These are phyloP conservation scores for Themeda triandra DNA, from an alignment of 176 grass and related monocot genomes.

Conservation along the genomic window DNA sequence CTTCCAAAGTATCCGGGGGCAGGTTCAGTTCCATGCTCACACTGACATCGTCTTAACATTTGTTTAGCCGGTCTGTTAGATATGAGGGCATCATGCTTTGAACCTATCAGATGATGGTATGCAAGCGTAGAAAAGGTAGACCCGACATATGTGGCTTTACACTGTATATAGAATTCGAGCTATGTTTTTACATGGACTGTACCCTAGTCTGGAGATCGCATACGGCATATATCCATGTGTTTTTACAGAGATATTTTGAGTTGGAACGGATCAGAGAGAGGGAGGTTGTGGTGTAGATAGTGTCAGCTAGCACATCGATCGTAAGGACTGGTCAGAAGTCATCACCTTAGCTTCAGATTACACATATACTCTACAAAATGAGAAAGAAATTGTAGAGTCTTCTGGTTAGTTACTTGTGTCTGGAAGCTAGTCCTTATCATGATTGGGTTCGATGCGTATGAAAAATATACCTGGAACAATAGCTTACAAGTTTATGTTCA, in stretches of 20 bases:
- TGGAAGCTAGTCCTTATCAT: slow-evolving; percentile 45
- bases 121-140: not conserved
- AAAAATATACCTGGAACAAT: slow-evolving; percentile 2
- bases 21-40: slow-evolving; percentile 18
- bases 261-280: not conserved
- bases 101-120: not conserved
- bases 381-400: not conserved
- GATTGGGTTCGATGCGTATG: slow-evolving; percentile 32
- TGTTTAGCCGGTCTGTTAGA: slow-evolving; percentile 17
- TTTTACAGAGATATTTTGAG: not conserved
- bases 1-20: slow-evolving; percentile 9
- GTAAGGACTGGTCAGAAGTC: slow-evolving; percentile 31
- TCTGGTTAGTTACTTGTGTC: slow-evolving; percentile 38
- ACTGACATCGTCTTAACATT: not conserved
- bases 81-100: not conserved
- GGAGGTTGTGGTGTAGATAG: not conserved
- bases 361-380: slow-evolving; percentile 16
- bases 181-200: not conserved
- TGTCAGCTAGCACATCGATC: slow-evolving; percentile 22
- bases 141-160: not conserved
- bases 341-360: not conserved
- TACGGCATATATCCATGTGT: not conserved
- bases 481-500: not conserved
- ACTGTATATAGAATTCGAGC: not conserved
- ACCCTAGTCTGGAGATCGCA: slow-evolving; percentile 5